Evolutionary conservation across 2,329 filamentous ascomycete genomes (phyloP).

Genomic region (Alternaria atra): DNA sequence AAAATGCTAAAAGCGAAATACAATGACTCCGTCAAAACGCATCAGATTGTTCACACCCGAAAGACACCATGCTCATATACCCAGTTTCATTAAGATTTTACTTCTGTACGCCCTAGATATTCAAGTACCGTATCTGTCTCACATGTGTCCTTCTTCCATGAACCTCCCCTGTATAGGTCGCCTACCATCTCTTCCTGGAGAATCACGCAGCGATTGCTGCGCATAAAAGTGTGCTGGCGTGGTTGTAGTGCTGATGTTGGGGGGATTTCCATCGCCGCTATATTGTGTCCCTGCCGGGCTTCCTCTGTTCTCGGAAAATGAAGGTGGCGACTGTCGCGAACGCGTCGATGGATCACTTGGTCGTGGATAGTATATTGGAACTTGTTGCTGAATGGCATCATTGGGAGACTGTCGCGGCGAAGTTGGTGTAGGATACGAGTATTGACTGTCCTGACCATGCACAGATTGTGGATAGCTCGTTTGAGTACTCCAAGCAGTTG

Average conservation of each 20-base stretch:
- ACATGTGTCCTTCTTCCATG: slow-evolving; percentile 13
- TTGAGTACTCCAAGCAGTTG: slow-evolving; percentile 31
- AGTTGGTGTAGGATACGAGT: slow-evolving; percentile 34
- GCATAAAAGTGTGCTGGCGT: slow-evolving; percentile 50
- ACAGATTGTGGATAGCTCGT: slow-evolving; percentile 27
- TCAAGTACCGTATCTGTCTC: background rate
- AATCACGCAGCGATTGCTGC: slow-evolving; percentile 28
- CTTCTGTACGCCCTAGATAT: background rate
- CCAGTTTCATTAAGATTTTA: background rate
- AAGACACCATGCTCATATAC: background rate
- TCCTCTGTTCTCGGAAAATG: slow-evolving; percentile 23
- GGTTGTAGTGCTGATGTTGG: slow-evolving; percentile 29
- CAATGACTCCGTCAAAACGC: background rate
- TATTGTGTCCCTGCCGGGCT: slow-evolving; percentile 29
- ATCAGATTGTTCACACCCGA: background rate
- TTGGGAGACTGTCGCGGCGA: slow-evolving; percentile 25
- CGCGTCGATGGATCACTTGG: slow-evolving; percentile 29
- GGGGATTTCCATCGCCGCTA: slow-evolving; percentile 22
- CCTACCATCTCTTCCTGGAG: slow-evolving; percentile 1
- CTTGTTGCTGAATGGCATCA: slow-evolving; percentile 22
- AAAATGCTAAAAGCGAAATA: background rate
- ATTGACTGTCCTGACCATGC: slow-evolving; percentile 30
- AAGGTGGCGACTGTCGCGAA: slow-evolving; percentile 24
- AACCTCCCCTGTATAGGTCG: slow-evolving; percentile 18
- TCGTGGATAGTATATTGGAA: slow-evolving; percentile 43